phyloP scores from a whole-genome alignment of 805 yeast genomes.

The Wickerhamomyces mucosus region DNA sequence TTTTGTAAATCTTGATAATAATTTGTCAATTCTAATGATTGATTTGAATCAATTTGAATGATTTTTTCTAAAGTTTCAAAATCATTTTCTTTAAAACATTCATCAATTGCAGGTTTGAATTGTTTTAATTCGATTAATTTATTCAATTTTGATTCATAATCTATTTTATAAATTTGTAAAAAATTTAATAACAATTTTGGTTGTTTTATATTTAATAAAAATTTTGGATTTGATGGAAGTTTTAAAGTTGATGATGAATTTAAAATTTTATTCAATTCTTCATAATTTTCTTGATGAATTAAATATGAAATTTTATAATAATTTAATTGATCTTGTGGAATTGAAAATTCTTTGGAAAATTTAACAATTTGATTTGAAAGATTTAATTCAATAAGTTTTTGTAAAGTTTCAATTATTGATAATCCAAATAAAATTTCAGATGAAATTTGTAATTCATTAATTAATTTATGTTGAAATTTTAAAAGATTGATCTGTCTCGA shows the following conservation, averaged over 20 bases:
- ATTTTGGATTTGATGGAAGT: not conserved
- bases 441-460: slow-evolving; percentile 24
- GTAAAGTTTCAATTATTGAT: slow-evolving; percentile 35
- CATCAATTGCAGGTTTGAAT: not conserved
- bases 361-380: slow-evolving; percentile 38
- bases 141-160: not conserved
- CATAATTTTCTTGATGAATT: not conserved
- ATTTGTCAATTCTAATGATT: too few species aligned
- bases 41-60: not conserved
- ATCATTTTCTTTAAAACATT: not conserved
- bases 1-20: too few species aligned
- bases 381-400: slow-evolving; percentile 32
- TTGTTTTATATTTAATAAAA: not conserved
- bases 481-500: slow-evolving; percentile 36
- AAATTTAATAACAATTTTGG: not conserved
- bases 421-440: slow-evolving; percentile 19
- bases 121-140: not conserved
- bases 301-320: not conserved
- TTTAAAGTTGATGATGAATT: not conserved
- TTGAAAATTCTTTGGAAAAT: slow-evolving; percentile 2
- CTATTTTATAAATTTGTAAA: not conserved
- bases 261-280: not conserved
- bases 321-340: not conserved
- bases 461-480: slow-evolving; percentile 35
- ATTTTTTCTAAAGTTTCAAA: not conserved